Percentiles rank a stretch among this genome's conserved stretches.
Evolutionary conservation across 768 basidiomycete species (phyloP).

Genomic region (Neoboletus brunneissimus): DNA sequence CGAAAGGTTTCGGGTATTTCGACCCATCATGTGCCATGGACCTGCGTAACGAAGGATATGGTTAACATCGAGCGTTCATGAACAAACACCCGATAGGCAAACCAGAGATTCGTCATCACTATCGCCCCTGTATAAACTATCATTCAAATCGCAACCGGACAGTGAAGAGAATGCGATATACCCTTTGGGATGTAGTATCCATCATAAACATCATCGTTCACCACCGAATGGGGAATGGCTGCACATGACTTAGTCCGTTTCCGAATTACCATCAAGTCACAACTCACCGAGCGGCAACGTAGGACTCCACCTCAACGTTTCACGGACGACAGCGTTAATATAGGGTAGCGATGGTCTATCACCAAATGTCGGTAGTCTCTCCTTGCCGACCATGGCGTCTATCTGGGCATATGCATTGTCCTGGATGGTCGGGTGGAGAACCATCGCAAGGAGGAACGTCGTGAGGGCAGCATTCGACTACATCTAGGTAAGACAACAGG

Average conservation of each 20-base stretch:
- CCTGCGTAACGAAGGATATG: neutral
- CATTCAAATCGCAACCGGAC: neutral
- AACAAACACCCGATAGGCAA: neutral
- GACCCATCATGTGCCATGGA: constrained; percentile 21
- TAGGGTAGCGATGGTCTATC: constrained; percentile 33
- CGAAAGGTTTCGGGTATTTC: constrained; percentile 36
- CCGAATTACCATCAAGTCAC: neutral
- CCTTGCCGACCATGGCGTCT: constrained; percentile 19
- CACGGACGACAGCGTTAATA: constrained; percentile 37
- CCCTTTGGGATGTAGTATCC: constrained; percentile 14
- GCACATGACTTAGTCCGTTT: neutral
- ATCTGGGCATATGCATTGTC: constrained; percentile 16
- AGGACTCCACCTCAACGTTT: constrained; percentile 24
- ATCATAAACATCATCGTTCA: constrained; percentile 18
- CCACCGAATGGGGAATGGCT: constrained; percentile 15
- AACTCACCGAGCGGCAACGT: constrained; percentile 15
- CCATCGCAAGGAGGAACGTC: constrained; percentile 17
- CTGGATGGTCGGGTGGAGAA: constrained; percentile 18
- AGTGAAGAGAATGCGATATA: neutral
- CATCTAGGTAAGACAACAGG: neutral
- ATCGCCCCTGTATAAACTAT: constrained; percentile 14
- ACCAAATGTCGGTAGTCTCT: constrained; percentile 15
- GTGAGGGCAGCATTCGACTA: constrained; percentile 9
- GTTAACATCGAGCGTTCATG: neutral
- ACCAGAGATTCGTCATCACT: constrained; percentile 32